Evolutionary conservation across 2,329 filamentous ascomycete genomes (phyloP), one percentile per base, ranked within the genome.

Genomic region (Bimuria novae-zelandiae): DNA sequence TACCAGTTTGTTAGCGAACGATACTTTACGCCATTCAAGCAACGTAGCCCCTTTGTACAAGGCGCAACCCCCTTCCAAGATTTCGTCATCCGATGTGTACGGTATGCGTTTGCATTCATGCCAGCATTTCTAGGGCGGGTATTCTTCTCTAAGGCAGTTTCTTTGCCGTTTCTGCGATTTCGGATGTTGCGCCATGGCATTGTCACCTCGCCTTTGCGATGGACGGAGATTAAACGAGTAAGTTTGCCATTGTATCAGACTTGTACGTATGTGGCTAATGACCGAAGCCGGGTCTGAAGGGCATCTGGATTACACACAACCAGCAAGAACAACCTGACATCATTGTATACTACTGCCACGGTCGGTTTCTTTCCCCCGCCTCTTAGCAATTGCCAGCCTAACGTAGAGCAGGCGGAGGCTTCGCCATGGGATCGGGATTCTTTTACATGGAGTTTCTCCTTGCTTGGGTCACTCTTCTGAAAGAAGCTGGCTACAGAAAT

Each of bases 361-460:
- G 88, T 87, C 30, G 17, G 43, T 75, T 61, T 79, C n/a, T 17
- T 17, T 27, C 25, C 14, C 40, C 12, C 10, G 29, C 7, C 30
- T 3, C 16, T 35, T 47, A 17, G 42, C 16, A 40, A 8, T 43
- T 39, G 46, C 70, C 54, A 67, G 56, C 14, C 37, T 60, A 23
- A 54, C 27, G 22, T 12, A 6, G 17, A 16, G 3, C 21, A 89
- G 86, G 89, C 14, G 91, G 91, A 19, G 91, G 91, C 0, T 94
- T 95, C 70, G 84, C 85, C 6, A 89, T 95, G 86, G 91, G 90
- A 3, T 91, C 89, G 11, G 79, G 82, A 16, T 89, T 89, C 75
- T 95, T 95, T 72, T 95, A 95, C 70, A 82, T 74, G 64, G 91
- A 95, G 65, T 94, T 93, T 61, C 79, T 95, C 2, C 77, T 93